Evolutionary conservation across 176 grass and related monocot genomes (phyloP).

Genomic region (Tillandsia leiboldiana): DNA sequence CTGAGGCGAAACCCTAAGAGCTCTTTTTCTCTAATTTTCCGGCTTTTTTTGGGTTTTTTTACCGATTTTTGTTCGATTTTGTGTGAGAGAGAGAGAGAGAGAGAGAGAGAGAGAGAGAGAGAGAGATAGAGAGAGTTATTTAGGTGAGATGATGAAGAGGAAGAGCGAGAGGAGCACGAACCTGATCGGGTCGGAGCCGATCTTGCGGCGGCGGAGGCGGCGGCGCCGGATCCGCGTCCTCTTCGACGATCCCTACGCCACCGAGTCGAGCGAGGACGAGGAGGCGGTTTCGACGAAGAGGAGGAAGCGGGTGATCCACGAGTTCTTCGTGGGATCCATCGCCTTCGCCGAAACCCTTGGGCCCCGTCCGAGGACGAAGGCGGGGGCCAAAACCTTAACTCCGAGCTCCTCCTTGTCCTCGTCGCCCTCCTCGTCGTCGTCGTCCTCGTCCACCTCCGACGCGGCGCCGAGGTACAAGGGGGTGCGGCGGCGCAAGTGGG

Average conservation of each 20-base stretch:
- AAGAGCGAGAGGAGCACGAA: constrained; percentile 20
- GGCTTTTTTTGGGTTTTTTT: constrained; percentile 29
- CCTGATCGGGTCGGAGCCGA: constrained; percentile 1
- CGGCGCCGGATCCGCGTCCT: constrained; percentile 47
- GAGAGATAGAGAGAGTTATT: background rate
- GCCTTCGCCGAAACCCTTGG: background rate
- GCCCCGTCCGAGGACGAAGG: constrained; percentile 6
- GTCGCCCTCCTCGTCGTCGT: background rate
- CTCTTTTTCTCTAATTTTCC: constrained; percentile 13
- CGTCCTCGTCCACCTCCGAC: background rate
- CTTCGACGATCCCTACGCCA: constrained; percentile 69
- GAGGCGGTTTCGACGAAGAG: constrained; percentile 1
- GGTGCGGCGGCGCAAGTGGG: constrained; percentile 76
- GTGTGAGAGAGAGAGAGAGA: background rate
- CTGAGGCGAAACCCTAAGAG: constrained; percentile 26
- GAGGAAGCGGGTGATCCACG: constrained; percentile 36
- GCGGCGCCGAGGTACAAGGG: constrained; percentile 38
- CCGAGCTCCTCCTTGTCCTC: background rate
- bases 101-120: background rate
- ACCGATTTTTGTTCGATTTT: background rate
- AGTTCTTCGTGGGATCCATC: constrained; percentile 33
- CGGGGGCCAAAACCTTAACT: background rate
- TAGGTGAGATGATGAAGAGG: constrained; percentile 3
- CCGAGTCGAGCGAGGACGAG: constrained; percentile 59
- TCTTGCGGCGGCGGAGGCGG: background rate